Conservation (phyloP, 331 rosid genomes). For the Quercus tomentella region DNA sequence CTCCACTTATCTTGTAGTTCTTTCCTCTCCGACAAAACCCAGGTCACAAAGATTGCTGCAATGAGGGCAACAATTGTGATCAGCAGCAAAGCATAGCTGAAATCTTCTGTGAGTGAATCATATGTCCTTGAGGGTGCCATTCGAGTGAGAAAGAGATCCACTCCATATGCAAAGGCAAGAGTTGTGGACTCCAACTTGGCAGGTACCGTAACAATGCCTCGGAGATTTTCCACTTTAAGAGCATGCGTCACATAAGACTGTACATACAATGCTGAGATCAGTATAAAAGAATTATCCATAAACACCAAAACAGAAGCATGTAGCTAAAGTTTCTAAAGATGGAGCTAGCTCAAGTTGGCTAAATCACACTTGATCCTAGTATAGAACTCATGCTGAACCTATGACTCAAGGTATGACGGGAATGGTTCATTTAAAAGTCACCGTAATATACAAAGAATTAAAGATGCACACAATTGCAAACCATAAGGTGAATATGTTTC, state of each 20-base stretch:
- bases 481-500: neutral
- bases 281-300: neutral
- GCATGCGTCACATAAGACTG: slow-evolving; percentile 90
- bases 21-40: slow-evolving; percentile 87
- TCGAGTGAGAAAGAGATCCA: slow-evolving; percentile 85
- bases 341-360: neutral
- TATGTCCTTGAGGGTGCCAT: slow-evolving; percentile 91
- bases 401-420: neutral
- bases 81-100: slow-evolving; percentile 96
- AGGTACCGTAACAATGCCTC: slow-evolving; percentile 74
- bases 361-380: too few relatives aligned
- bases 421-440: neutral
- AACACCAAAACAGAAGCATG: neutral
- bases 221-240: slow-evolving; percentile 83
- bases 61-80: slow-evolving; percentile 84
- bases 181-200: slow-evolving; percentile 97
- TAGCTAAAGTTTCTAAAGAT: neutral
- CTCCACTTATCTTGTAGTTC: slow-evolving; percentile 94
- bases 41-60: slow-evolving; percentile 82
- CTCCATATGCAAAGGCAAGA: slow-evolving; percentile 87
- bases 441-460: neutral
- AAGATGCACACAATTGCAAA: neutral
- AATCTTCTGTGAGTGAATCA: slow-evolving; percentile 95
- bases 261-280: slow-evolving; percentile 21
- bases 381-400: too few relatives aligned